Evolutionary conservation across 768 basidiomycete species (phyloP), one percentile per base, ranked within the genome.

Genomic region (Mycena alexandri): DNA sequence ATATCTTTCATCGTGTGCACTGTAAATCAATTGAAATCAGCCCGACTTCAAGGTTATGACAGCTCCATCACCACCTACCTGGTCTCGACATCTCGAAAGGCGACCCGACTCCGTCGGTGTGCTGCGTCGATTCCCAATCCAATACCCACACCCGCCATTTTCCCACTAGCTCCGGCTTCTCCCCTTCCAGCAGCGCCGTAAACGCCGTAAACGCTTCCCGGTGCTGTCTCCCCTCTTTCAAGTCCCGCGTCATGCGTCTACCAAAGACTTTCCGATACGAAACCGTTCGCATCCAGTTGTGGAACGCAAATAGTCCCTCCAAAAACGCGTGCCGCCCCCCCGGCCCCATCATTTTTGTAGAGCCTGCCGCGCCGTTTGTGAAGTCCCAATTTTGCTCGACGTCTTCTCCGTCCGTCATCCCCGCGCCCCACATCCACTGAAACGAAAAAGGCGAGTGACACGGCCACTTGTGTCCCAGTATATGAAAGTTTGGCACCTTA

Each of bases 331-430:
- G 54, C 34, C 54, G 54, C 16, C 17, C 21, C 2, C 54, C 54
- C 36, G 13, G 38, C 22, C 54, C 54, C 54, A 55, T 55, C 54
- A 55, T 55, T 21, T 55, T n/a, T n/a, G n/a, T n/a, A n/a, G n/a
- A n/a, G n/a, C n/a, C n/a, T n/a, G n/a, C n/a, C n/a, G n/a, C n/a
- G n/a, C n/a, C n/a, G n/a, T n/a, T n/a, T n/a, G n/a, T n/a, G n/a
- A n/a, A n/a, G n/a, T n/a, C n/a, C n/a, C n/a, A n/a, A n/a, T n/a
- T n/a, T n/a, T n/a, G n/a, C n/a, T n/a, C n/a, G n/a, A n/a, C n/a
- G n/a, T n/a, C n/a, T n/a, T n/a, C n/a, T n/a, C n/a, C n/a, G n/a
- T n/a, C n/a, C n/a, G n/a, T n/a, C n/a, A n/a, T n/a, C n/a, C n/a
- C n/a, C n/a, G n/a, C n/a, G n/a, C n/a, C n/a, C n/a, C n/a, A n/a